Percentiles rank a stretch among this genome's conserved stretches.
These are phyloP conservation scores for Pyrus hybrid DNA, from an alignment of 331 rosid genomes.

Conservation along the genomic window DNA sequence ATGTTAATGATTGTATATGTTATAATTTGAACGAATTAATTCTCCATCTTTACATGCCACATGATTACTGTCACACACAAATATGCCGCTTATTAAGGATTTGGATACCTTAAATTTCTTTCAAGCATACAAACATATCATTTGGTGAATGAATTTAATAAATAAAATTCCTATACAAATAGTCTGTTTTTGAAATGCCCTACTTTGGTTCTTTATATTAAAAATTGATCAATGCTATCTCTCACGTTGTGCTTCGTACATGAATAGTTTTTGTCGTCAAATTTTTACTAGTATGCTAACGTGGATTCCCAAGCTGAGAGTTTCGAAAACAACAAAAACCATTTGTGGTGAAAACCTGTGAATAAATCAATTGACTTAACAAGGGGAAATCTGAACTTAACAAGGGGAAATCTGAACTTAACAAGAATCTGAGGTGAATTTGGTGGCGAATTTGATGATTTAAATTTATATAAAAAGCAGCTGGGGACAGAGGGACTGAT, in stretches of 20 bases:
- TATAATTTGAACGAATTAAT: neutral
- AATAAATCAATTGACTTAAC: neutral
- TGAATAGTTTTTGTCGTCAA: neutral
- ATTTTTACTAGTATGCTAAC: neutral
- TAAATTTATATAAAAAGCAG: neutral
- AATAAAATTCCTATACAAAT: neutral
- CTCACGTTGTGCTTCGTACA: neutral
- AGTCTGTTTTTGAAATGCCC: neutral
- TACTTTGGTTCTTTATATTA: neutral
- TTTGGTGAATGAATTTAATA: neutral
- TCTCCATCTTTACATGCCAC: too few relatives aligned
- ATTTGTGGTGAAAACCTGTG: neutral
- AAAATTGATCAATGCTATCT: too few relatives aligned
- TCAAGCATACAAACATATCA: neutral
- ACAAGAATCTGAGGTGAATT: constrained; percentile 3
- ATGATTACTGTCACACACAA: neutral
- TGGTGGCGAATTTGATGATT: neutral
- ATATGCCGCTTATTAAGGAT: neutral
- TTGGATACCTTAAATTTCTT: neutral
- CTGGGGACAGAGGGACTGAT: neutral
- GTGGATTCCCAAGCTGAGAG: neutral
- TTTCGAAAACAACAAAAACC: neutral
- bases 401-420: neutral
- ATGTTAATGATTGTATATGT: neutral
- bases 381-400: too few relatives aligned